These are phyloP conservation scores for Penstemon newberryi DNA, from an alignment of 257 asterid genomes.

Conservation along the genomic window DNA sequence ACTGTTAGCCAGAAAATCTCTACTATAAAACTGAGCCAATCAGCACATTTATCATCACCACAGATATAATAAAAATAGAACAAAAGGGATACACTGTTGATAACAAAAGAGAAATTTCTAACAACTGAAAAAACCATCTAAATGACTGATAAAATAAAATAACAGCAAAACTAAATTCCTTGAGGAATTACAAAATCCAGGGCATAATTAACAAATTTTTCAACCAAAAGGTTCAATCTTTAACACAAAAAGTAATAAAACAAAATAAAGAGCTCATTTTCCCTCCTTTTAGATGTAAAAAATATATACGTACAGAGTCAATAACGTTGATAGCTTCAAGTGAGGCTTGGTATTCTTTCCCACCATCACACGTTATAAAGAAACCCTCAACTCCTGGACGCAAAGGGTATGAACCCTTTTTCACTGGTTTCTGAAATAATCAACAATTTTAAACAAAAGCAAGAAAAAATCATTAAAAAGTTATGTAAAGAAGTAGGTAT, in stretches of 20 bases:
- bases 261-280: no score
- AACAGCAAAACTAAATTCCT: constrained; percentile 8
- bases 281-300: neutral
- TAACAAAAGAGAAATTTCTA: neutral
- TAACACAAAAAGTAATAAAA: neutral
- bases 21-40: neutral
- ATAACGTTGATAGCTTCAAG: constrained; percentile 85
- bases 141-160: constrained; percentile 6
- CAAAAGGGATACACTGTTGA: neutral
- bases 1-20: neutral
- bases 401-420: constrained; percentile 80
- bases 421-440: constrained; percentile 65
- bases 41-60: neutral
- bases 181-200: neutral
- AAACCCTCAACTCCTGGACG: constrained; percentile 90
- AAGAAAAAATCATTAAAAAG: neutral
- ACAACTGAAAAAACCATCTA: neutral
- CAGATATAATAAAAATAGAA: neutral
- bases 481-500: no score
- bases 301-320: constrained; percentile 61
- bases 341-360: constrained; percentile 83
- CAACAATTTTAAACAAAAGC: neutral
- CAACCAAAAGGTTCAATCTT: constrained; percentile 23
- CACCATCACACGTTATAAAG: constrained; percentile 96
- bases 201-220: constrained; percentile 3